A percentile compares a stretch with the other conserved stretches of the same genome.
phyloP scores from a whole-genome alignment of 805 yeast species.

The Starmerella apis region DNA sequence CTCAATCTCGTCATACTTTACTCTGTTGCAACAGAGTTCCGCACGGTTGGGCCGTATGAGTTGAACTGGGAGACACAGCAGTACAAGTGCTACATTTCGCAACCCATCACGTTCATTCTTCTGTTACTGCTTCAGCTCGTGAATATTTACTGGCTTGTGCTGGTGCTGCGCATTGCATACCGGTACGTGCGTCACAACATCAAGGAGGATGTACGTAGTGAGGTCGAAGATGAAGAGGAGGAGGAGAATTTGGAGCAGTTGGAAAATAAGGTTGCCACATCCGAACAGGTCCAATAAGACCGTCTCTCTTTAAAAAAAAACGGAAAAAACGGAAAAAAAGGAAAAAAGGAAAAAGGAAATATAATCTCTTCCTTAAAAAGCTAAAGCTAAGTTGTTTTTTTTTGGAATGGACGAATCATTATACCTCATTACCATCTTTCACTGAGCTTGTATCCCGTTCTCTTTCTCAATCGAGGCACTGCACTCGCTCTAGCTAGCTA shows the following conservation, averaged over 20 bases:
- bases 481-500: no score
- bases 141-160: constrained; percentile 76
- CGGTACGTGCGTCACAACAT: constrained; percentile 53
- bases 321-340: no score
- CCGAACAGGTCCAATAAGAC: constrained; percentile 1
- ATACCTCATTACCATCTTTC: no score
- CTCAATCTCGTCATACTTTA: constrained; percentile 62
- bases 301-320: no score
- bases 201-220: constrained; percentile 59
- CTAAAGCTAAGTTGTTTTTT: background rate
- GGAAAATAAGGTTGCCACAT: constrained; percentile 5
- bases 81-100: constrained; percentile 93
- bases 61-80: constrained; percentile 83
- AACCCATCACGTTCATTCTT: constrained; percentile 72
- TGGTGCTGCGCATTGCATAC: constrained; percentile 66
- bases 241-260: constrained; percentile 29
- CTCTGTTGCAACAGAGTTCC: constrained; percentile 61
- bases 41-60: constrained; percentile 68
- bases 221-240: constrained; percentile 56
- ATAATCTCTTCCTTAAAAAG: background rate
- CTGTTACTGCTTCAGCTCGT: constrained; percentile 74
- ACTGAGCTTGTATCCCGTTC: no score
- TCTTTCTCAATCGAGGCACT: no score
- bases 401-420: no score
- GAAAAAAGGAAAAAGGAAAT: no score